Base-by-base conservation (phyloP, 306 rosid genomes). In the Prunus dulcis region DNA sequence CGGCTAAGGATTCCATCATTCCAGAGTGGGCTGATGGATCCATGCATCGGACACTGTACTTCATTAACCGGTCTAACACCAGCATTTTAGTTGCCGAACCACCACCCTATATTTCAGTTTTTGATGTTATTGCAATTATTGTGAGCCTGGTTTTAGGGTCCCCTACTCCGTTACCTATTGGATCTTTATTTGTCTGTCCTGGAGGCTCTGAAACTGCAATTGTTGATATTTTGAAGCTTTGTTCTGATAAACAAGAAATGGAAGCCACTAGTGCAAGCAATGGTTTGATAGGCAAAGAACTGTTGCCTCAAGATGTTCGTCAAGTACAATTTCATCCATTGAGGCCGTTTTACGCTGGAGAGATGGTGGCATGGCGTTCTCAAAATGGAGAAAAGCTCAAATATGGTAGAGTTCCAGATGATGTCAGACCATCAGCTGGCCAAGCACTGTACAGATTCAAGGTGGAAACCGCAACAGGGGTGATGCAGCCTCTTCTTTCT, bases 291-390 rank as follows among this genome's bases (percentile, higher is more conserved):
- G 98, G 98, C 57, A 92, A 83, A 74, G 97, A 94, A 76, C 82
- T 94, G 46, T 75, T 94, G 78, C 85, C 96, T 38, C 98, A 94
- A 86, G 96, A 94, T 84, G 96, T 93, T 52, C 94, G 78, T 75
- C 98, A 90, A 81, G 88, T 94, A 74, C 98, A 94, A 82, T 80
- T 94, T 83, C 98, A 94, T 86, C 98, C 97, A 1, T 77, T 94
- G 82, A 89, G 98, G 78, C 98, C 98, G 74, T 94, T 94, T 74
- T 94, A 92, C 69, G 89, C 93, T 22, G 97, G 95, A 67, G 98
- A 94, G 88, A 86, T 94, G 85, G 98, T 94, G 72, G 98, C 98
- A 67, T 94, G 98, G 98, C 94, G 96, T 30, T 86, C 90, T 72
- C 92, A 92, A 83, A 91, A 82, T 52, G 98, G 98, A 77, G 96